Evolutionary conservation across 495 filamentous ascomycete genomes (phyloP), one percentile per base, ranked within the genome.

Genomic region (Lasiosphaeriaceae sp.): DNA sequence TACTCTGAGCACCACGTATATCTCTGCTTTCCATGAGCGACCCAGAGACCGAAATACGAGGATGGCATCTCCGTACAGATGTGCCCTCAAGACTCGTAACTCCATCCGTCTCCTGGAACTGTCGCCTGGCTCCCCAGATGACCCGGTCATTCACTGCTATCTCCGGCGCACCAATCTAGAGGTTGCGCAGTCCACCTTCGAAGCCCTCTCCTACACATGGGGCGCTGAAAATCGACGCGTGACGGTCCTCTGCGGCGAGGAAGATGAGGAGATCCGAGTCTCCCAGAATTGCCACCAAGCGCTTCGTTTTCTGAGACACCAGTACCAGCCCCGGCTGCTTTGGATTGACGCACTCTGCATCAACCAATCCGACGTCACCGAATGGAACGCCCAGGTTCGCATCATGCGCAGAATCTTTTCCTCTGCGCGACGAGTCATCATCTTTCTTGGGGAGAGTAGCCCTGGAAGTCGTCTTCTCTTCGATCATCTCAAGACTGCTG

Each of bases 31-130:
- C 26, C 26, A 31, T 9, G 26, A 31, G 26, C 26, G 9, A 31
- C 26, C 26, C 26, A 31, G 9, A 3, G 26, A 31, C 26, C 26
- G 26, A 31, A 3, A 3, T 31, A 3, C 20, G 67, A 54, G 2
- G 63, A 52, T 22, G 81, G 75, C 8, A 80, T 77, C 16, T 60
- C 66, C 58, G 83, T 79, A 34, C 59, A 52, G 19, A 83, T 69
- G 9, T 4, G 26, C 26, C 26, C 26, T 31, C 26, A 9, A 31
- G 9, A 9, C 26, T 31, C 9, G 26, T 31, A n/a, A 43, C n/a
- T n/a, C n/a, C n/a, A n/a, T n/a, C n/a, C n/a, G n/a, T n/a, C n/a
- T n/a, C n/a, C n/a, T n/a, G n/a, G n/a, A n/a, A n/a, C n/a, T n/a
- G n/a, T n/a, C n/a, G 39, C 9, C 9, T 43, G 39, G 9, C 14